Evolutionary conservation across 2,329 filamentous ascomycete species (phyloP).

Genomic region (Neopestalotiopsis rosae): DNA sequence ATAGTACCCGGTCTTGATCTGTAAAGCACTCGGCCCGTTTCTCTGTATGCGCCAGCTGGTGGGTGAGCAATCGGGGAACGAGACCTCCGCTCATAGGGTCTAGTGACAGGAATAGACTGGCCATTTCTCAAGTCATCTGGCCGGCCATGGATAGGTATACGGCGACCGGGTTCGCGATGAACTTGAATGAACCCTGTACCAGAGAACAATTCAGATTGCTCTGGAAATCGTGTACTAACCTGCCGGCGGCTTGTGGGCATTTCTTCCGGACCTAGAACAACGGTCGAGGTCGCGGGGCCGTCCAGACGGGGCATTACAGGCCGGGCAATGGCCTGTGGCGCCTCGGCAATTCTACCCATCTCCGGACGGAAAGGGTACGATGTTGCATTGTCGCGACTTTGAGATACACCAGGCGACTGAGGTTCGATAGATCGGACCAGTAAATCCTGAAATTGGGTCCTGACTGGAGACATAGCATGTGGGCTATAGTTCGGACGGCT

Average conservation of each 20-base stretch:
- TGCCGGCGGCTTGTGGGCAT: conserved; percentile 28
- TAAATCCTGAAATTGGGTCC: conserved; percentile 36
- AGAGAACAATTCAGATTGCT: conserved; percentile 23
- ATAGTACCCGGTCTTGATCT: background rate
- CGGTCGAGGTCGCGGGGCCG: conserved; percentile 26
- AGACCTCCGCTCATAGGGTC: conserved; percentile 15
- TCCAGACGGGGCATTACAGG: conserved; percentile 24
- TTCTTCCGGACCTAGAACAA: conserved; percentile 26
- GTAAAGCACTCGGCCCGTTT: background rate
- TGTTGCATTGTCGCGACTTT: conserved; percentile 12
- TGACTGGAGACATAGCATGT: conserved; percentile 31
- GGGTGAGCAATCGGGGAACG: conserved; percentile 14
- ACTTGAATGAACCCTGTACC: conserved; percentile 29
- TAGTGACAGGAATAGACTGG: conserved; percentile 17
- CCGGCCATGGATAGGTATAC: conserved; percentile 22
- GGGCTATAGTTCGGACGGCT: conserved; percentile 22
- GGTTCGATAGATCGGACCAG: conserved; percentile 39
- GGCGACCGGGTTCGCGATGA: conserved; percentile 26
- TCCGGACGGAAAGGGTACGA: background rate
- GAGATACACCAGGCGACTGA: conserved; percentile 29
- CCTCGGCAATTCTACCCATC: conserved; percentile 19
- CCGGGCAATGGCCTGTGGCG: conserved; percentile 28
- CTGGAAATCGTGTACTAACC: conserved; percentile 29
- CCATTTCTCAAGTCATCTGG: conserved; percentile 21
- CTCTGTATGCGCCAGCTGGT: conserved; percentile 16